phyloP scores from a whole-genome alignment of 345 rosid species.

The Limnanthes douglasii region DNA sequence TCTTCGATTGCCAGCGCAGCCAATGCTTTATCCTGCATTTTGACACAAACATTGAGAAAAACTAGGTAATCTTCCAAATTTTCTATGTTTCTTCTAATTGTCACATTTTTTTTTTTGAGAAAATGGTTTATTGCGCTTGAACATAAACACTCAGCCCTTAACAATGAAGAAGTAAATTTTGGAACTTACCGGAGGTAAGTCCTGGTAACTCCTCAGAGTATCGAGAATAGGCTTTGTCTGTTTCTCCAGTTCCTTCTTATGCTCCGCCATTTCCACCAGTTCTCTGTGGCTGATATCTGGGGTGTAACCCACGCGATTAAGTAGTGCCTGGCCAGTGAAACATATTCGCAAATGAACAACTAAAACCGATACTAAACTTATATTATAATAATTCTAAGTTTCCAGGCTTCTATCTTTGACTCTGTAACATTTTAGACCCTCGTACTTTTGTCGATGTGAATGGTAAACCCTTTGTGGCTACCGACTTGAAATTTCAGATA shows the following conservation, averaged over 20 bases:
- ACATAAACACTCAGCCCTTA: too few relatives aligned
- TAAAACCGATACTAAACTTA: too few relatives aligned
- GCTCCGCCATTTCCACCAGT: slow-evolving; percentile 80
- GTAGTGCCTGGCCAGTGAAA: slow-evolving; percentile 39
- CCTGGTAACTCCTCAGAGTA: slow-evolving; percentile 91
- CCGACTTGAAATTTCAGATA: too few relatives aligned
- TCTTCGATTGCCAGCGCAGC: slow-evolving; percentile 93
- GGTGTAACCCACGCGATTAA: slow-evolving; percentile 76
- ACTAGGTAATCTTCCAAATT: too few relatives aligned
- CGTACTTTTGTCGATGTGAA: too few relatives aligned
- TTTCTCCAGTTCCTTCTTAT: slow-evolving; percentile 74
- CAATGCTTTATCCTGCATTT: slow-evolving; percentile 71
- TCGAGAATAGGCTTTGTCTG: slow-evolving; percentile 85
- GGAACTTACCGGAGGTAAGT: slow-evolving; percentile 77
- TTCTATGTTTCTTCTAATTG: too few relatives aligned
- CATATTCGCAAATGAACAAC: neutral
- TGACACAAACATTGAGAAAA: slow-evolving; percentile 5
- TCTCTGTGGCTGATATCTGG: slow-evolving; percentile 83
- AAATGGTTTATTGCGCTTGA: too few relatives aligned
- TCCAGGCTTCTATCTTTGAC: too few relatives aligned
- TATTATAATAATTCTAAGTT: too few relatives aligned
- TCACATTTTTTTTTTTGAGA: too few relatives aligned
- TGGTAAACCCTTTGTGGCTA: too few relatives aligned
- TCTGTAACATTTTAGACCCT: neutral
- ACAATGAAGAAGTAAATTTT: neutral